phyloP scores from a whole-genome alignment of 345 rosid genomes.

The Cardamine chenopodiifolia region DNA sequence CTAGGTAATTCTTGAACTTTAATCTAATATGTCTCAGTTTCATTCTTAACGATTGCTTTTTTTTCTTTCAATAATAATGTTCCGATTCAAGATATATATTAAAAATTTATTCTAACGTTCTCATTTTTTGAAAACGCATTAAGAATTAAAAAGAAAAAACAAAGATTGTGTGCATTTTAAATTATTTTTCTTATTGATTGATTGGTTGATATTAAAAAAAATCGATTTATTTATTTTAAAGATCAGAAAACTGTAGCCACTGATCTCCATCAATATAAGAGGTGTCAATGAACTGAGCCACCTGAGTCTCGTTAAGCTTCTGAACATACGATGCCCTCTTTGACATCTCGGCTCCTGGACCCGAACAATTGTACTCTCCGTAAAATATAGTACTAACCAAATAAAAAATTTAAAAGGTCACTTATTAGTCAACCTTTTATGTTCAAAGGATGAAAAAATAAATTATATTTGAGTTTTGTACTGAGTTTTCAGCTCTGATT shows the following conservation, averaged over 20 bases:
- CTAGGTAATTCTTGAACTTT: neutral
- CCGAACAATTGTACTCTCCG: constrained; percentile 77
- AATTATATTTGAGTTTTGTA: too few species aligned
- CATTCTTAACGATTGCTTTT: neutral
- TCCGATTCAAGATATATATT: too few species aligned
- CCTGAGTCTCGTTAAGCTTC: constrained; percentile 65
- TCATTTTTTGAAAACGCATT: too few species aligned
- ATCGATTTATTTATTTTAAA: neutral
- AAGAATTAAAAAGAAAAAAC: too few species aligned
- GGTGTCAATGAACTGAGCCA: constrained; percentile 52
- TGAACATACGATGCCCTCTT: constrained; percentile 66
- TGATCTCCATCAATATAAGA: constrained; percentile 76
- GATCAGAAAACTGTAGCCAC: constrained; percentile 57
- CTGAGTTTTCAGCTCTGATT: too few species aligned
- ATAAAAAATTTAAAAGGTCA: neutral
- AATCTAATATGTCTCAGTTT: neutral
- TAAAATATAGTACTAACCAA: constrained; percentile 64
- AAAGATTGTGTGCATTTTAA: too few species aligned
- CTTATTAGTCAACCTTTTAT: neutral
- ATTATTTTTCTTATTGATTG: neutral
- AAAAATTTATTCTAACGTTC: too few species aligned
- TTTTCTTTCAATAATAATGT: too few species aligned
- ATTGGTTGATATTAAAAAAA: neutral
- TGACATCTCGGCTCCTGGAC: constrained; percentile 63
- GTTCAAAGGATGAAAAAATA: neutral